phyloP scores from a whole-genome alignment of 371 early-diverging fungal species.

The Lichtheimia ornata region DNA sequence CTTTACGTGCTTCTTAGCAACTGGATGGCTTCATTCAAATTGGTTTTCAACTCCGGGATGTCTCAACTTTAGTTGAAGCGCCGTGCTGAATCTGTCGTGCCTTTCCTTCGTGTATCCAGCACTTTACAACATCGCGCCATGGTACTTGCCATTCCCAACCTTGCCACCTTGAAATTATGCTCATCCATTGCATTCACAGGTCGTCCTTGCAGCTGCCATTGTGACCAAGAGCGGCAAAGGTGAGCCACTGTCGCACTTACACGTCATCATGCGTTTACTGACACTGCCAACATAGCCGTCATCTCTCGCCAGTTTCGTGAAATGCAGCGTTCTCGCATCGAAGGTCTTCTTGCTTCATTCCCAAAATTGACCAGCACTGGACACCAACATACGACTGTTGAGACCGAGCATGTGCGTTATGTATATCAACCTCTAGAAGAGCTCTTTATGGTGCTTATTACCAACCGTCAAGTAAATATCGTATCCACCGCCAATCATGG shows the following conservation, averaged over 20 bases:
- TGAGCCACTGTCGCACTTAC: slow-evolving; percentile 29
- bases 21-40: too few species aligned
- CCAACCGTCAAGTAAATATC: slow-evolving; percentile 62
- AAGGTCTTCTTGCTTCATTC: slow-evolving; percentile 93
- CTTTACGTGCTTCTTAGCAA: too few species aligned
- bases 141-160: neutral
- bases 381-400: slow-evolving; percentile 95
- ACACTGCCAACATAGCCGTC: slow-evolving; percentile 54
- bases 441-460: slow-evolving; percentile 88
- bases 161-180: neutral
- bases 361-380: slow-evolving; percentile 91
- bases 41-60: too few species aligned
- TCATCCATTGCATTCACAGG: slow-evolving; percentile 39
- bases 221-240: slow-evolving; percentile 95
- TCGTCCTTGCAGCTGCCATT: slow-evolving; percentile 87
- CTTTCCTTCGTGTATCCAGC: too few species aligned
- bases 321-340: slow-evolving; percentile 95
- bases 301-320: slow-evolving; percentile 96
- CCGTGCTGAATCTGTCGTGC: too few species aligned
- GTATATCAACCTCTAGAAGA: slow-evolving; percentile 97
- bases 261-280: slow-evolving; percentile 1
- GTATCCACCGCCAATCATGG: neutral
- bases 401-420: slow-evolving; percentile 95
- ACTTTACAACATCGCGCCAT: too few species aligned
- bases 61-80: too few species aligned